A percentile compares a stretch with the other conserved stretches of the same genome.
These are phyloP conservation scores for Stephania japonica DNA, from an alignment of 164 flowering plant species.

Conservation along the genomic window DNA sequence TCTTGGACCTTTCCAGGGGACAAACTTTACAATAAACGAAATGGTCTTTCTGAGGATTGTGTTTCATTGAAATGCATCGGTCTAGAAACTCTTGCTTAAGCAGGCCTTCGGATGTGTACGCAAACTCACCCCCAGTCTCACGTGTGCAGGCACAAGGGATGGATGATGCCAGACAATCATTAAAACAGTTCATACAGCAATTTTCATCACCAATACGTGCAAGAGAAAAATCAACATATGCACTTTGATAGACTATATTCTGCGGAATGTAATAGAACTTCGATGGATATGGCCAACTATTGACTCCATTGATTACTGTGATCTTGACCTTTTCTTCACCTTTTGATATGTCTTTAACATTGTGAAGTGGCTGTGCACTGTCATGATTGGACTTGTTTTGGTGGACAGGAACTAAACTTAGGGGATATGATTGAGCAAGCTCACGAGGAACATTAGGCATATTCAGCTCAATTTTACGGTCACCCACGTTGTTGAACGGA, in stretches of 20 bases:
- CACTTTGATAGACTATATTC: slow-evolving; percentile 34
- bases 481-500: slow-evolving; percentile 10
- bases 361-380: slow-evolving; percentile 18
- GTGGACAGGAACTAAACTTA: slow-evolving; percentile 22
- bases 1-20: slow-evolving; percentile 60
- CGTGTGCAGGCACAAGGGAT: slow-evolving; percentile 94
- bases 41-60: slow-evolving; percentile 33
- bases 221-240: slow-evolving; percentile 35
- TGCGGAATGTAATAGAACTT: slow-evolving; percentile 36
- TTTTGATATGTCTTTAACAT: slow-evolving; percentile 49
- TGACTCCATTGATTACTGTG: slow-evolving; percentile 34
- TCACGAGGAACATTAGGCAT: slow-evolving; percentile 2
- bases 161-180: slow-evolving; percentile 55
- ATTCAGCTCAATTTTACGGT: neutral
- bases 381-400: slow-evolving; percentile 15
- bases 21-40: slow-evolving; percentile 55
- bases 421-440: slow-evolving; percentile 11
- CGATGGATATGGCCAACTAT: slow-evolving; percentile 27
- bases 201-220: slow-evolving; percentile 71
- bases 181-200: slow-evolving; percentile 68
- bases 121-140: slow-evolving; percentile 86
- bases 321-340: slow-evolving; percentile 38
- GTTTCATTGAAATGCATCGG: slow-evolving; percentile 39
- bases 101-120: slow-evolving; percentile 63
- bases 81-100: slow-evolving; percentile 56